Evolutionary conservation across 768 basidiomycete species (phyloP).

Genomic region (Leccinum sublutescens): DNA sequence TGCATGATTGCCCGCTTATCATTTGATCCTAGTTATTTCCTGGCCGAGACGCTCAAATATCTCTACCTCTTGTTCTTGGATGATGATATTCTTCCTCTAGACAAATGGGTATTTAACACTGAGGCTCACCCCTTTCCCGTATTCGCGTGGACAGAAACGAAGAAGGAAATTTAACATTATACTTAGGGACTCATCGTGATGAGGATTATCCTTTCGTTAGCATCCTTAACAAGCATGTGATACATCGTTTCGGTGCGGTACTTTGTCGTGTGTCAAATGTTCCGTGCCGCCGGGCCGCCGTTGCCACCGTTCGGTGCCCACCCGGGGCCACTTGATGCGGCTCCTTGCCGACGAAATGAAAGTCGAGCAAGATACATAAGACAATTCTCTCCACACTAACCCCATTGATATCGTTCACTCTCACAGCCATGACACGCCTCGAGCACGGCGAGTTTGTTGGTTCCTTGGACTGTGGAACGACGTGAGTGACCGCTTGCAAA

Average conservation of each 20-base stretch:
- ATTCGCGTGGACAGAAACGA: conserved; percentile 58
- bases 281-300: not conserved
- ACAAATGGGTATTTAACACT: conserved; percentile 63
- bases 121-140: conserved; percentile 79
- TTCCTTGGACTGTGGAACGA: conserved; percentile 92
- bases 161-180: conserved; percentile 40
- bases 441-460: conserved; percentile 84
- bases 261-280: not conserved
- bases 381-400: conserved; percentile 4
- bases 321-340: no score
- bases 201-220: not conserved
- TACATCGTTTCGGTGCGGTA: not conserved
- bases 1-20: not conserved
- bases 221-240: not conserved
- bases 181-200: no score
- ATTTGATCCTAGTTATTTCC: conserved; percentile 41
- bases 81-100: conserved; percentile 54
- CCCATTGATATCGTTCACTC: not conserved
- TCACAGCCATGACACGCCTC: conserved; percentile 33
- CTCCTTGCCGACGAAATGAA: not conserved
- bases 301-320: not conserved
- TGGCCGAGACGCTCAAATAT: conserved; percentile 69
- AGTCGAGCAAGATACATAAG: conserved; percentile 7
- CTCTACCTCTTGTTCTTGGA: conserved; percentile 68
- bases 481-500: conserved; percentile 49